Percentiles rank a stretch among this genome's conserved stretches.
phyloP scores from a whole-genome alignment of 2,329 filamentous ascomycete species.

The Parafenestella ontariensis region DNA sequence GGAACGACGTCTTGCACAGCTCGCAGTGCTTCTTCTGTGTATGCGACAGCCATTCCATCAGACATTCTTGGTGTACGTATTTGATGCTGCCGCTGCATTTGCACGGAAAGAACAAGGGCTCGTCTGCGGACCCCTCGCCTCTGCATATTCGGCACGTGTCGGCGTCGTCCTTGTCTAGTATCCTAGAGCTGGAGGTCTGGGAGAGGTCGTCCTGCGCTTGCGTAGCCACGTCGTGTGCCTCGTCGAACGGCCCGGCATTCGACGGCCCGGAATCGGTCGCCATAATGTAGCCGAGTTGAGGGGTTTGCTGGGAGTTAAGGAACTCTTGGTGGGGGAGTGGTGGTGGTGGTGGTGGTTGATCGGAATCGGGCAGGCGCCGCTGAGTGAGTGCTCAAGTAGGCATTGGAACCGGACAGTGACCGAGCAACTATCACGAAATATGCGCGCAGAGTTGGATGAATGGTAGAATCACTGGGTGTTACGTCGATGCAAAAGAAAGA shows the following conservation, averaged over 20 bases:
- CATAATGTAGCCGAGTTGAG: constrained; percentile 22
- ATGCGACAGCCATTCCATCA: constrained; percentile 99
- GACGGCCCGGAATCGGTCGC: constrained; percentile 25
- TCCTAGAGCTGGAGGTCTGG: constrained; percentile 50
- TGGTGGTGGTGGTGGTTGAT: not conserved
- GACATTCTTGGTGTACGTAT: constrained; percentile 94
- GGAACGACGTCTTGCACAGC: constrained; percentile 97
- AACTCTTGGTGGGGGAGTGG: not conserved
- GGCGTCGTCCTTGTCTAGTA: constrained; percentile 57
- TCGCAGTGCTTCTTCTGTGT: constrained; percentile 99
- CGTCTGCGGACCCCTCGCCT: constrained; percentile 79
- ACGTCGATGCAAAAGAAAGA: not conserved
- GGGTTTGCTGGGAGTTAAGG: constrained; percentile 1
- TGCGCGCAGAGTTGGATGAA: not conserved
- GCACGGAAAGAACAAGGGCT: constrained; percentile 96
- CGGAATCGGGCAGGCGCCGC: constrained; percentile 28
- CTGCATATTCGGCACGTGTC: constrained; percentile 98
- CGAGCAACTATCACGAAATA: not conserved
- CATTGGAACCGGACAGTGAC: constrained; percentile 23
- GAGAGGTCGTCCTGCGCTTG: constrained; percentile 5
- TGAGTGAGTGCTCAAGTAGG: constrained; percentile 27
- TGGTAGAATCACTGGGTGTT: not conserved
- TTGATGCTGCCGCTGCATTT: constrained; percentile 99
- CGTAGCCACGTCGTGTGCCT: constrained; percentile 12
- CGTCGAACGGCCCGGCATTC: constrained; percentile 19